Conservation (phyloP, 345 rosid genomes). For the Eucalyptus polybractea region DNA sequence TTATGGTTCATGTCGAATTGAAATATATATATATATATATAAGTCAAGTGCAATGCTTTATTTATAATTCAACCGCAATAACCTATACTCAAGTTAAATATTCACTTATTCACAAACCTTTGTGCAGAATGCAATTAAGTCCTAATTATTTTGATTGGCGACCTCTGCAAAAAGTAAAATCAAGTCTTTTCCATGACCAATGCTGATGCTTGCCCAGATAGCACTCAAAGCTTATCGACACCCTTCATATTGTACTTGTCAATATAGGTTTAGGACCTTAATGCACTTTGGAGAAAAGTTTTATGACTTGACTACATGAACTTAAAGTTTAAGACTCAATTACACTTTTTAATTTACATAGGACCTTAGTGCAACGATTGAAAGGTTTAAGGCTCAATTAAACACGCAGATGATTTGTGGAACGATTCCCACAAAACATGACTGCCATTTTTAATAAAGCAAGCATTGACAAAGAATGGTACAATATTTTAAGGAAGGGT, state of each 20-base stretch:
- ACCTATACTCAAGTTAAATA: background rate
- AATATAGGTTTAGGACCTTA: background rate
- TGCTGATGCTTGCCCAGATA: background rate
- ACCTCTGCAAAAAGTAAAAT: background rate
- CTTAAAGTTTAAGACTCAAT: background rate
- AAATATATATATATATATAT: background rate
- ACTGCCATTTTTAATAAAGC: background rate
- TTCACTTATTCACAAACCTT: background rate
- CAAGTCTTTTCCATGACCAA: background rate
- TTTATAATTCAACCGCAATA: background rate
- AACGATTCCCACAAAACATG: background rate
- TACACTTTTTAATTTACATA: background rate
- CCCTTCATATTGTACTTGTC: fast-evolving
- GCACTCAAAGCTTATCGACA: background rate
- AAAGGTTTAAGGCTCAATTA: background rate
- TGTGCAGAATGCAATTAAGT: background rate
- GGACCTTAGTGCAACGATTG: background rate
- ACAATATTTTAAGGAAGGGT: background rate
- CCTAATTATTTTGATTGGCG: background rate
- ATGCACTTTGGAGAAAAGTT: background rate
- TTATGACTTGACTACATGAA: background rate
- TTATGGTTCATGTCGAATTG: too few relatives aligned
- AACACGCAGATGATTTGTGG: fast-evolving
- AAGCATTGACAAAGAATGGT: background rate
- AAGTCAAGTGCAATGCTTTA: background rate